Base-by-base conservation (phyloP, 108 stramenopile species). In the Cyclotella baltica region DNA sequence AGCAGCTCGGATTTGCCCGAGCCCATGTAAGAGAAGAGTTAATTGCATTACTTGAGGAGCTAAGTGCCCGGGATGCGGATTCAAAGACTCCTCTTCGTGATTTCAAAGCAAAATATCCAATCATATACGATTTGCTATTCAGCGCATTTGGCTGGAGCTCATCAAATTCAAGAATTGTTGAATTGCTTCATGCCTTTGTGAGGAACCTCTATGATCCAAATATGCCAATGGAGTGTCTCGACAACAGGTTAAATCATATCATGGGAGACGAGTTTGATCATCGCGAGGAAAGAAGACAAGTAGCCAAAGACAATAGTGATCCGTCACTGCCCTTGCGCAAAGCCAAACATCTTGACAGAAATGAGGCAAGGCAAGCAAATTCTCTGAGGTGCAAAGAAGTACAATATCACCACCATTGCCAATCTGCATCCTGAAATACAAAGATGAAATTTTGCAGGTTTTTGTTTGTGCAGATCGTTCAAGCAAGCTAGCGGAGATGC, bases 111-210 rank as follows among this genome's bases (percentile, higher is more conserved):
- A 22, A 6, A 6, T 68, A 48, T 48, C 67, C 67, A 4, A 28
- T 68, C 51, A 50, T 68, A 31, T 68, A 16, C 43, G 67, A 52
- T 13, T 4, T 47, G 6, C 51, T 68, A 20, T 6, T 1, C 2
- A 46, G 43, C 22, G 29, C 48, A 6, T 68, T 68, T 48, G 1
- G 31, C 1, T 52, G 38, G 37, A 50, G 47, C 23, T 3, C 67
- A 19, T 68, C 67, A 11, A 52, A 50, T 20, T 68, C 67, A 23
- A 38, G 67, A 6, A 68, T 68, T 11, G 67, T 51, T 18, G 67
- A 68, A 22, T 46, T 52, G 67, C 30, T 52, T 8, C 67, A 68
- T 52, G 37, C 50, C 1, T 52, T 68, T 52, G 51, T 48, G 4
- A 38, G 67, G 18, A 2, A 15, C 2, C 25, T 20, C 46, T 47